Conservation (phyloP, 345 rosid genomes). For the Arabis alpina region DNA sequence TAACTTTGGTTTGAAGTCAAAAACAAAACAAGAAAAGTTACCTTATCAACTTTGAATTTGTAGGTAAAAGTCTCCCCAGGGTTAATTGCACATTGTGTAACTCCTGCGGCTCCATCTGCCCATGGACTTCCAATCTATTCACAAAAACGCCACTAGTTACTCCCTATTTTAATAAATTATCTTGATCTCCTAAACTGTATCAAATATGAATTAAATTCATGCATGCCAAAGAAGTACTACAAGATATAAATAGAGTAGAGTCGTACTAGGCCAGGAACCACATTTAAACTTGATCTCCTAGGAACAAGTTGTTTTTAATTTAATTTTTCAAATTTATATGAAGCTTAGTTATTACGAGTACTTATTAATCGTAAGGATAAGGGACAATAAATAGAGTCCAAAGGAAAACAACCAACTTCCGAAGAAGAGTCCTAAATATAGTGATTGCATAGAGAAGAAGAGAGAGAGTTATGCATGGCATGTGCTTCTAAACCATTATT, state of each 20-base stretch:
- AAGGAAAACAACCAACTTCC: conserved; percentile 11
- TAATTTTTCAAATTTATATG: no score
- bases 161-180: not conserved
- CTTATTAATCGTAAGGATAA: not conserved
- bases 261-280: not conserved
- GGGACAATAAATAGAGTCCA: conserved; percentile 3
- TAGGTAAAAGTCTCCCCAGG: conserved; percentile 81
- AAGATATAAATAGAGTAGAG: not conserved
- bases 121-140: conserved; percentile 76
- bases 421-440: conserved; percentile 22
- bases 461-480: conserved; percentile 36
- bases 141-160: not conserved
- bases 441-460: conserved; percentile 8
- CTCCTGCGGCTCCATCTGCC: conserved; percentile 89
- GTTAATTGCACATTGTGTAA: conserved; percentile 72
- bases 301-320: not conserved
- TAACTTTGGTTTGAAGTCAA: not conserved
- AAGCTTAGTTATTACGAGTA: not conserved
- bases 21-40: conserved; percentile 6
- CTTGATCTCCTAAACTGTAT: not conserved
- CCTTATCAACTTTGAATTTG: conserved; percentile 75
- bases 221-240: not conserved
- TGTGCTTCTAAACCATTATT: conserved; percentile 30
- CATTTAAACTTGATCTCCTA: not conserved
- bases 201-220: not conserved